Base-by-base conservation (phyloP, 352 stramenopile genomes). In the Phytophthora citricola region DNA sequence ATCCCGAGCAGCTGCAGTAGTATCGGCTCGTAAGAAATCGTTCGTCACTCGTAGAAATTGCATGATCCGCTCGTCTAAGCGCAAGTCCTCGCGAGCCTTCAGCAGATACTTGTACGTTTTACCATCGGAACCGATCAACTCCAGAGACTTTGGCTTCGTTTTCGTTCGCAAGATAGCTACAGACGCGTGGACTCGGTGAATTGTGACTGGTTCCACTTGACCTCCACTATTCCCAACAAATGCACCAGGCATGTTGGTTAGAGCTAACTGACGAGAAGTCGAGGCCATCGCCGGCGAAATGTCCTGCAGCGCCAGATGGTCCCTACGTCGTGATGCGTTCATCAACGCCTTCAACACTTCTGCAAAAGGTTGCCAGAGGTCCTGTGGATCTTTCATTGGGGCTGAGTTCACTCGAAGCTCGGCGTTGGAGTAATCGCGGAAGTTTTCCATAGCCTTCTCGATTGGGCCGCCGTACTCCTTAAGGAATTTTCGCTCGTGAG, bases 41-140 rank as follows among this genome's bases (percentile, higher is more conserved):
- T 97, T 97, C 17, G 85, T 79, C 31, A 84, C 82, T 27, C 60
- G 63, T 39, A 97, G 64, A 40, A 95, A 90, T 73, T 97, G 91
- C 91, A 97, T 97, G 48, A 97, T 84, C 5, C 91, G 81, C 60
- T 97, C 89, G 59, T 97, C 91, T 22, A 97, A 75, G 17, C 87
- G 87, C 29, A 97, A 68, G 60, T 97, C 91, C 69, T 97, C 91
- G 15, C 85, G 73, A 3, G 90, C 87, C 50, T 97, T 97, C 1
- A 97, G 71, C 45, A 97, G 61, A 48, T 96, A 97, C 14, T 81
- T 87, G 66, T 94, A 87, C 22, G 51, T 64, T 54, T 75, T 58
- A 1, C 91, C 91, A 55, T 97, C 76, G 1, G 81, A 92, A 24
- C 88, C 91, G 20, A 89, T 59, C 12, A 97, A 84, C 48, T 81